Conservation (phyloP, 2,329 filamentous ascomycete genomes). For the Stagonosporopsis tanaceti region DNA sequence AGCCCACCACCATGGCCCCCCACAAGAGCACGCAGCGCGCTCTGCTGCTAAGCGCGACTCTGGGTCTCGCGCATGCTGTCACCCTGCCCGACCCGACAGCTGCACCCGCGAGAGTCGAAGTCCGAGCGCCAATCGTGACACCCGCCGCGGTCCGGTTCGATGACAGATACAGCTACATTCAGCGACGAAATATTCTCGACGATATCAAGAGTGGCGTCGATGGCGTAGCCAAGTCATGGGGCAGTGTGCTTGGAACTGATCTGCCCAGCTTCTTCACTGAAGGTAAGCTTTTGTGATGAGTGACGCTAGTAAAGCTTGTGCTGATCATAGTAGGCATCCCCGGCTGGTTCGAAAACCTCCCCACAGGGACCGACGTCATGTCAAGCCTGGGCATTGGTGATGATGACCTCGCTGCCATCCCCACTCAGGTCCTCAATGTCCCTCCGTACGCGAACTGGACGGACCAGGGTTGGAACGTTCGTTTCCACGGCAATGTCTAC, state of each 20-base stretch:
- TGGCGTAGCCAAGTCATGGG: slow-evolving; percentile 41
- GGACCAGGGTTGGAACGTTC: slow-evolving; percentile 76
- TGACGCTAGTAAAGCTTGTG: slow-evolving; percentile 29
- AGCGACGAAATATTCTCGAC: slow-evolving; percentile 43
- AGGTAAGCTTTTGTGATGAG: slow-evolving; percentile 30
- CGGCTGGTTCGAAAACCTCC: slow-evolving; percentile 70
- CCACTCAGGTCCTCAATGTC: slow-evolving; percentile 75
- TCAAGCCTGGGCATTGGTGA: slow-evolving; percentile 68
- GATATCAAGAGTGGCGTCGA: slow-evolving; percentile 45
- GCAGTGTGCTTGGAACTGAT: slow-evolving; percentile 44
- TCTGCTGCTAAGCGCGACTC: slow-evolving; percentile 33
- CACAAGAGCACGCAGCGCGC: slow-evolving; percentile 26
- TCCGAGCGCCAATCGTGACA: slow-evolving; percentile 42
- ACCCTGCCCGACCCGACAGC: slow-evolving; percentile 45
- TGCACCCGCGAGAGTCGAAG: slow-evolving; percentile 40
- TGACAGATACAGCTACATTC: slow-evolving; percentile 40
- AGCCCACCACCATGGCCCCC: slow-evolving; percentile 25
- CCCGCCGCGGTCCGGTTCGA: slow-evolving; percentile 46
- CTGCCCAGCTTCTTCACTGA: slow-evolving; percentile 49
- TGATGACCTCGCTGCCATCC: slow-evolving; percentile 66
- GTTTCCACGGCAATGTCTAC: slow-evolving; percentile 82
- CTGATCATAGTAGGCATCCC: slow-evolving; percentile 59
- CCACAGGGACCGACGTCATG: slow-evolving; percentile 67
- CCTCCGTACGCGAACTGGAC: slow-evolving; percentile 78
- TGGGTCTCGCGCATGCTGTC: slow-evolving; percentile 35